Base-by-base conservation (phyloP, 176 grass and related monocot species). In the Triticum timopheevii region DNA sequence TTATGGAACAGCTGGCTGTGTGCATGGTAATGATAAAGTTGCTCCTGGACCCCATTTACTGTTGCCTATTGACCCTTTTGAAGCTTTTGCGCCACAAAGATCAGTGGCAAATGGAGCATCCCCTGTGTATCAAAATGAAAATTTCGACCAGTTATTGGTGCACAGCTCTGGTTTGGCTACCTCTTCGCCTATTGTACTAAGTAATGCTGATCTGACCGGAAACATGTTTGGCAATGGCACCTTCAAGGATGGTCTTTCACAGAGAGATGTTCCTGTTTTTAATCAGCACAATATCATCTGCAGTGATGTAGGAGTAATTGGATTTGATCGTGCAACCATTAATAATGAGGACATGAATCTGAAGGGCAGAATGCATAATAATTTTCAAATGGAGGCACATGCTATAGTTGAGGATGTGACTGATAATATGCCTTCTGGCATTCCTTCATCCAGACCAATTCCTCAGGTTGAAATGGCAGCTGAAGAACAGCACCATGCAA, bases 341-440 rank as follows among this genome's bases (percentile, higher is more conserved):
- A 35, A 84, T 86, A 61, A 88, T 54, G 69, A 72, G 80, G 50
- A 39, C 27, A 73, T 35, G 30, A 77, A 81, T 33, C 69, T 38
- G 16, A 20, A 83, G 34, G 49, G 82, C 19, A 70, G 69, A 50
- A 69, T 86, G 20, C 64, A 70, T 25, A 69, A 82, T 64, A 80
- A 79, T 62, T 35, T 75, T 89, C 76, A 77, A 75, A 38, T 72
- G 44, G 69, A 85, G 56, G 40, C 73, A 16, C 38, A 5, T 84
- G 16, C 89, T 87, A 80, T 62, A 67, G 87, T 99, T 78, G 92
- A 96, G 89, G 92, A 91, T 2, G 85, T 90, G 76, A 93, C 92
- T 38, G 31, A 93, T 88, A 77, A 84, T 73, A 80, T 94, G 36
- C 78, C 82, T 84, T 75, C 76, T 56, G 87, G 36, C 66, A 82